These are phyloP conservation scores for Phyllosticta ampelicida DNA, from an alignment of 2,329 filamentous ascomycete genomes.

Conservation along the genomic window DNA sequence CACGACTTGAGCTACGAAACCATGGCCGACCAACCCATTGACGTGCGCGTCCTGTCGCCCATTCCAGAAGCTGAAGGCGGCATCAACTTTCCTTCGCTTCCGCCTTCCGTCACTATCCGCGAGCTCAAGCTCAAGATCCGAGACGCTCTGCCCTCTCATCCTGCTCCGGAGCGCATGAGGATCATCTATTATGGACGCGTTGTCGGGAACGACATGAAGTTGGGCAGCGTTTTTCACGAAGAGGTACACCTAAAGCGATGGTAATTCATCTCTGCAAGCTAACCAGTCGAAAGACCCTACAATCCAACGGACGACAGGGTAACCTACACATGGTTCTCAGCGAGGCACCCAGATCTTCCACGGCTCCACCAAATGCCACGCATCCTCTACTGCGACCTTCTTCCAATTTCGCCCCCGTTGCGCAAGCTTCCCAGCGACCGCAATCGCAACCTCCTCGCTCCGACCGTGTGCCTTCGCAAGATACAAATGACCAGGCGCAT, in stretches of 20 bases:
- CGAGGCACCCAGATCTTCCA: slow-evolving; percentile 18
- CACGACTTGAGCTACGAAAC: not conserved
- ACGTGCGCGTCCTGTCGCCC: slow-evolving; percentile 30
- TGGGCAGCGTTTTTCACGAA: slow-evolving; percentile 39
- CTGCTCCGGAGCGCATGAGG: slow-evolving; percentile 36
- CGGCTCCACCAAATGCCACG: slow-evolving; percentile 25
- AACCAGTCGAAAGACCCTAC: slow-evolving; percentile 19
- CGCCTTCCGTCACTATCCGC: slow-evolving; percentile 35
- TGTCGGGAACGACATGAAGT: slow-evolving; percentile 35
- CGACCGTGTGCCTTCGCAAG: not conserved
- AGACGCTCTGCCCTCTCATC: slow-evolving; percentile 33
- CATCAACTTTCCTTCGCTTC: slow-evolving; percentile 22
- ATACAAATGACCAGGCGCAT: no score
- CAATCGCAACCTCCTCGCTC: slow-evolving; percentile 7
- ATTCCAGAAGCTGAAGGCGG: slow-evolving; percentile 27
- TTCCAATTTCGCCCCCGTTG: slow-evolving; percentile 22
- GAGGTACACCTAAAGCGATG: slow-evolving; percentile 13
- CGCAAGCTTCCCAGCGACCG: slow-evolving; percentile 5
- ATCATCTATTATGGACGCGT: slow-evolving; percentile 49
- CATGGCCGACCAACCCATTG: slow-evolving; percentile 15
- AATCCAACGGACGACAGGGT: slow-evolving; percentile 15
- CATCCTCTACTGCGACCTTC: slow-evolving; percentile 22
- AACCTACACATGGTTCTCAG: slow-evolving; percentile 11
- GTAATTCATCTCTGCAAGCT: not conserved
- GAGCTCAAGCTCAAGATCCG: slow-evolving; percentile 44